phyloP scores from a whole-genome alignment of 108 stramenopile genomes.

The Epithemia pelagica region DNA sequence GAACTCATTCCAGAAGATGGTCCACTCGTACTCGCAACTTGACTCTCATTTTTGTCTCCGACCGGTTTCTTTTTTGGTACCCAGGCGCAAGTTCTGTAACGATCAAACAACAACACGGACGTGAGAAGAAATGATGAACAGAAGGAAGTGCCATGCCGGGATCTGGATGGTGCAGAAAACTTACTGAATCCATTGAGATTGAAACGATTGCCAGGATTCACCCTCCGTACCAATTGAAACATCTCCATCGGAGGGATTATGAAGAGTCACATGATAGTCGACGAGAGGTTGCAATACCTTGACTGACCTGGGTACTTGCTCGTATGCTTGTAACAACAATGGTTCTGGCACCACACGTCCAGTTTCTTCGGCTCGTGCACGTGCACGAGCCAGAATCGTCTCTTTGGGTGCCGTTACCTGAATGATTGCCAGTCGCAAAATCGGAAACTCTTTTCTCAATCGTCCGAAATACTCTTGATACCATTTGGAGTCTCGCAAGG shows the following conservation, averaged over 20 bases:
- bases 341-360: conserved; percentile 71
- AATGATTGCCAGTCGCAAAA: conserved; percentile 72
- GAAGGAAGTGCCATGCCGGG: background rate
- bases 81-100: conserved; percentile 3
- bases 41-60: background rate
- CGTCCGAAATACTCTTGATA: conserved; percentile 59
- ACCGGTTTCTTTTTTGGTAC: conserved; percentile 1
- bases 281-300: conserved; percentile 50
- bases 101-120: background rate
- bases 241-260: conserved; percentile 51
- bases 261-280: conserved; percentile 69
- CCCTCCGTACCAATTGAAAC: conserved; percentile 52
- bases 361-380: conserved; percentile 48
- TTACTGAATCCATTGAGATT: conserved; percentile 64
- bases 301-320: conserved; percentile 75
- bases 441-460: conserved; percentile 59
- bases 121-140: background rate
- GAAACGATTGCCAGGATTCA: conserved; percentile 61
- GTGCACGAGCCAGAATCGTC: background rate
- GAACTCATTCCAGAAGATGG: no score
- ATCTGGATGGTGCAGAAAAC: conserved; percentile 7
- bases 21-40: no score
- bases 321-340: conserved; percentile 50
- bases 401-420: conserved; percentile 21
- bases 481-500: conserved; percentile 71